Evolutionary conservation across 441 rosid genomes (phyloP).

Genomic region (Brassica balearica): DNA sequence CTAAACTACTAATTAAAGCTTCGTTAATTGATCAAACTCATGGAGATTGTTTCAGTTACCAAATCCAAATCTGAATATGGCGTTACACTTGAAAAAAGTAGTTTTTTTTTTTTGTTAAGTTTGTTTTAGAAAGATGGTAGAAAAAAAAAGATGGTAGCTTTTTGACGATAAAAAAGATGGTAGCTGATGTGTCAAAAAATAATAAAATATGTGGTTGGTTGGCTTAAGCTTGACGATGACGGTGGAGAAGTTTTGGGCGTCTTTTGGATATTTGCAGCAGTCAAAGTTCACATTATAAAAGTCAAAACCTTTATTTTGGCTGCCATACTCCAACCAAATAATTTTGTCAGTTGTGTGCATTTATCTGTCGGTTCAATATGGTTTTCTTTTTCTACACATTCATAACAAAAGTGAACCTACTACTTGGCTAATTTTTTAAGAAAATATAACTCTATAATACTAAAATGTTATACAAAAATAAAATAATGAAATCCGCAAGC

Average conservation of each 20-base stretch:
- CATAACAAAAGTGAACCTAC: conserved; percentile 2
- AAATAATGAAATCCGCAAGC: neutral
- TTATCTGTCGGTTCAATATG: conserved; percentile 27
- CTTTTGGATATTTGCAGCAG: conserved; percentile 27
- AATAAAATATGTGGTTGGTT: conserved; percentile 34
- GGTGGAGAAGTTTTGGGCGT: conserved; percentile 19
- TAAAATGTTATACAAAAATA: neutral
- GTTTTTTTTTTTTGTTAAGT: neutral
- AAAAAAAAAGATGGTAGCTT: neutral
- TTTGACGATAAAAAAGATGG: neutral
- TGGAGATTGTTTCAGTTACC: conserved; percentile 13
- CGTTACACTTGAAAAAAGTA: conserved; percentile 27
- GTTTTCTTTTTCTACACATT: neutral
- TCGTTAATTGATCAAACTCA: neutral
- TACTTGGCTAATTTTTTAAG: neutral
- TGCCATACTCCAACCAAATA: conserved; percentile 37
- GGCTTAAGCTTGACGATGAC: conserved; percentile 42
- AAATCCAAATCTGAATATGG: neutral
- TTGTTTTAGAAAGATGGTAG: conserved; percentile 1
- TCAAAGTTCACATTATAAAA: conserved; percentile 40
- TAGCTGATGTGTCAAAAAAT: conserved; percentile 11
- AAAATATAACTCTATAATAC: neutral
- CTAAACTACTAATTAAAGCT: neutral
- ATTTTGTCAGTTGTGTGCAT: conserved; percentile 36
- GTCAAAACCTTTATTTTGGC: conserved; percentile 30